Evolutionary conservation across 371 early-diverging fungal genomes (phyloP), one percentile per base, ranked within the genome.

Genomic region (Mortierella sp.): DNA sequence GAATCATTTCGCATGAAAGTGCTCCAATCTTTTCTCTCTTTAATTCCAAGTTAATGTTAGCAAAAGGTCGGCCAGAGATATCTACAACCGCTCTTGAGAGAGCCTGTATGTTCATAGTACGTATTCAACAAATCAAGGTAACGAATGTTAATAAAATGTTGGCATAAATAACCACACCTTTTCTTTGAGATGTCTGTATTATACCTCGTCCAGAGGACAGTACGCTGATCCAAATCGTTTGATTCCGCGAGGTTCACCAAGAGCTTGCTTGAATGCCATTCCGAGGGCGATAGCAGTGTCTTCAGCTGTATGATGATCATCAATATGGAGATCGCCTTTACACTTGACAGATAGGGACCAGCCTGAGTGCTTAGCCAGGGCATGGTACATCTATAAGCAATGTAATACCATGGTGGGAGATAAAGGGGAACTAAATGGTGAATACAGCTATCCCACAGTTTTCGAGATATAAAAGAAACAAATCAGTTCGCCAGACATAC

Each of bases 301-400:
- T 83, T 98, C 98, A 31, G 96, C 96, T 19, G 98, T 95, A 86
- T 98, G 99, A 76, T 98, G 98, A 84, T 98, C 98, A 84, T 98
- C 97, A 66, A 98, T 95, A 72, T 98, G 92, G 63, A 97, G 85
- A 80, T 98, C 98, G 45, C 98, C 99, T 53, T 86, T 87, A 86
- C 98, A 97, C 31, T 75, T 79, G 32, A 98, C 70, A 5, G 83
- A 83, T 61, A 98, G 86, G 10, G 95, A 93, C 97, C 96, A 96
- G 22, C 93, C 90, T 54, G 92, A 87, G 83, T 98, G 98, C 82
- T 98, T 98, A 17, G 98, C 96, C 45, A 98, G 89, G 7, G 99
- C 98, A 82, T 96, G 95, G 76, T 95, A 93, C 97, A 98, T 98
- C 95, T 92, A 88, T 32, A 28, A 2, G 42, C n/a, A 26, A 29